Conservation (phyloP, 306 rosid species). For the Psophocarpus tetragonolobus region DNA sequence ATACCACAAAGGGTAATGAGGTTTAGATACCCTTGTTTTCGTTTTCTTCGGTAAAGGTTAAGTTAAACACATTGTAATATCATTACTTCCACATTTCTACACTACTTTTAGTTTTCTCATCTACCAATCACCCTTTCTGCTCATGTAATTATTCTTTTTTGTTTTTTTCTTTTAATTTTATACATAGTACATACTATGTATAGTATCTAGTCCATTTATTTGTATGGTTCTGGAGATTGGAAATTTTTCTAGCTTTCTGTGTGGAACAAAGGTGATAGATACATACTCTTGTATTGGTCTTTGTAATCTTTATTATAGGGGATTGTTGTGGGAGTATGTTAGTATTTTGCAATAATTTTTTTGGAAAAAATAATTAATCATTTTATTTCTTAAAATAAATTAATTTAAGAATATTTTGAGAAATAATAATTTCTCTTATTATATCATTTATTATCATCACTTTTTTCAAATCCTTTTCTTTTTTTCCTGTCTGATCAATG, state of each 20-base stretch:
- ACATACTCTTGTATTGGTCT: too few species aligned
- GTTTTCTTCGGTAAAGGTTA: background rate
- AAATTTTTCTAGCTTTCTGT: background rate
- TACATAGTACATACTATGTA: background rate
- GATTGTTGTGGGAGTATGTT: too few species aligned
- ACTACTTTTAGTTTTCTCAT: too few species aligned
- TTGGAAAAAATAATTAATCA: too few species aligned
- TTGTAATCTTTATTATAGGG: too few species aligned
- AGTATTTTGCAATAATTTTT: too few species aligned
- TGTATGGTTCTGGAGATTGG: background rate
- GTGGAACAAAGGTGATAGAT: background rate
- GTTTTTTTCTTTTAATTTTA: background rate
- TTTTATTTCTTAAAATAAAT: too few species aligned
- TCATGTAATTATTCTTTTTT: background rate
- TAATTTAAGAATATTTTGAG: too few species aligned
- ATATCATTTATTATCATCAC: too few species aligned
- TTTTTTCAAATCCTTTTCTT: too few species aligned
- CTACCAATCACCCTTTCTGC: background rate
- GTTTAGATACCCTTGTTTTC: background rate
- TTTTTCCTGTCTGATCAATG: too few species aligned
- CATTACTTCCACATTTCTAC: background rate
- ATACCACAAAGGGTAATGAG: background rate
- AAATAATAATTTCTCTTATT: too few species aligned
- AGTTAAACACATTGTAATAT: background rate
- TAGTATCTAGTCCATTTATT: background rate